These are phyloP conservation scores for Holtermanniella nyarrowii DNA, from an alignment of 768 basidiomycete species.

Conservation along the genomic window DNA sequence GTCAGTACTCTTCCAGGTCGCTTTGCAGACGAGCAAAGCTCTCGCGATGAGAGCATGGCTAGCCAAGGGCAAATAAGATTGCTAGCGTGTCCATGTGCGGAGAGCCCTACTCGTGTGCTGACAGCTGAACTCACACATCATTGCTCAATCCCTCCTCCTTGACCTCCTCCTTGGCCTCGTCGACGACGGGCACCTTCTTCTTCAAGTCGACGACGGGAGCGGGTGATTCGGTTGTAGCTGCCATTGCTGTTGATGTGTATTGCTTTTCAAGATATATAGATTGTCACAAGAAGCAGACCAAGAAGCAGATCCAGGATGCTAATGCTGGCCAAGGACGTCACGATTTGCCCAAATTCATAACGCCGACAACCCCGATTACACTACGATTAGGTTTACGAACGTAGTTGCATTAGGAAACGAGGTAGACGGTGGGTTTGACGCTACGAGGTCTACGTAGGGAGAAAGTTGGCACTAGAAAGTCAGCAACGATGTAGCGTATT, in stretches of 20 bases:
- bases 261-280: no score
- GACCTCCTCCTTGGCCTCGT: slow-evolving; percentile 18
- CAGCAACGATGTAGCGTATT: no score
- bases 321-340: background rate
- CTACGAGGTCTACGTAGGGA: background rate
- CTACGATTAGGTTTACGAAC: no score
- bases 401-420: no score
- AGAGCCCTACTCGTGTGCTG: background rate
- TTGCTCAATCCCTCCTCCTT: slow-evolving; percentile 39
- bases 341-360: background rate
- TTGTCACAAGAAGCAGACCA: no score
- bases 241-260: no score
- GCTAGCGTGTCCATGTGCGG: background rate
- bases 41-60: no score
- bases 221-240: slow-evolving; percentile 6
- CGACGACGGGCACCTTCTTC: slow-evolving; percentile 26
- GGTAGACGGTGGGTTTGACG: no score
- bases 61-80: no score
- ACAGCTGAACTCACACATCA: slow-evolving; percentile 33
- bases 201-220: slow-evolving; percentile 31
- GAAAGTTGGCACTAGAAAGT: background rate
- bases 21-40: background rate
- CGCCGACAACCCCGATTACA: background rate
- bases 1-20: background rate
- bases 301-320: no score